A percentile compares a stretch with the other conserved stretches of the same genome.
These are phyloP conservation scores for Cyclocybe aegerita DNA, from an alignment of 768 basidiomycete species.

Conservation along the genomic window DNA sequence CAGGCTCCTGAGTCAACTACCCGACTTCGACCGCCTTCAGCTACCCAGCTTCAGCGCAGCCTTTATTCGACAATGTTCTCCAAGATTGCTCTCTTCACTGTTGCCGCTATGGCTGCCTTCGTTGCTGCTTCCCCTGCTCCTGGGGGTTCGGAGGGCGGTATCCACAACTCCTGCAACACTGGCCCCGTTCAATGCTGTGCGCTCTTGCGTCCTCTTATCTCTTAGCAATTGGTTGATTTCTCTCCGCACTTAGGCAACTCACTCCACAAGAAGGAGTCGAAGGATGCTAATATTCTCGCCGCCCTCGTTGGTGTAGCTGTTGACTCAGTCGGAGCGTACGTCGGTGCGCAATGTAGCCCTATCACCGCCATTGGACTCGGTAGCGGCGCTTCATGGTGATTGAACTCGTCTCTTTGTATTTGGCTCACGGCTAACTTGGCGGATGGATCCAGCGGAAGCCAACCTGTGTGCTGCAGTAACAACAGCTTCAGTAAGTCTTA, in stretches of 20 bases:
- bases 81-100: not conserved
- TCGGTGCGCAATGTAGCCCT: slow-evolving; percentile 20
- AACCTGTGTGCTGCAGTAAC: slow-evolving; percentile 20
- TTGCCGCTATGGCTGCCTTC: not conserved
- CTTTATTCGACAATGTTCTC: not conserved
- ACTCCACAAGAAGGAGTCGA: slow-evolving; percentile 1
- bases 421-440: too few relatives aligned
- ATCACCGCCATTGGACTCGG: slow-evolving; percentile 17
- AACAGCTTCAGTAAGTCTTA: slow-evolving; percentile 20
- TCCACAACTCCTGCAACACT: slow-evolving; percentile 21
- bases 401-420: too few relatives aligned
- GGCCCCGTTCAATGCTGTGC: slow-evolving; percentile 22
- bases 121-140: not conserved
- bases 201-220: not conserved
- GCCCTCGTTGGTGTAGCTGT: slow-evolving; percentile 5
- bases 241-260: slow-evolving; percentile 7
- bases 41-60: too few relatives aligned
- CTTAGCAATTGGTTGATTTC: not conserved
- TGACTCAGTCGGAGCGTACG: slow-evolving; percentile 8
- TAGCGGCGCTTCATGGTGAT: slow-evolving; percentile 13
- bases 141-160: not conserved
- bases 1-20: too few relatives aligned
- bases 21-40: too few relatives aligned
- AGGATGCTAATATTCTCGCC: not conserved
- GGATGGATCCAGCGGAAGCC: not conserved